phyloP scores from a whole-genome alignment of 768 basidiomycete genomes.

The Tylopilus intermedius region DNA sequence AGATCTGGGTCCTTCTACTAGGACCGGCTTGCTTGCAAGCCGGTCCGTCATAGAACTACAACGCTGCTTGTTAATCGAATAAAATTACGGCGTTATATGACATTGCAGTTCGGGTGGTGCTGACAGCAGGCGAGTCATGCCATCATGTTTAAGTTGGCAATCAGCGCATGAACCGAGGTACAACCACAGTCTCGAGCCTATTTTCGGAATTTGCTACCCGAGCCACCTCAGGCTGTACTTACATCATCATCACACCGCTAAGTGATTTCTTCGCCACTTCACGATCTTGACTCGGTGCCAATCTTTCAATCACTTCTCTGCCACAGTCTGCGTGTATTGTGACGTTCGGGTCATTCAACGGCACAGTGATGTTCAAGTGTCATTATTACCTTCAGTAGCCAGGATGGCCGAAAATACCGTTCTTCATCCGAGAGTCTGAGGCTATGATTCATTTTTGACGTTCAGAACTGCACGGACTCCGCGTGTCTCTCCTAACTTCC shows the following conservation, averaged over 20 bases:
- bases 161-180: too few relatives aligned
- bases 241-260: not conserved
- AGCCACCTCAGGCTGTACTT: not conserved
- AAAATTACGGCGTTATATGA: too few relatives aligned
- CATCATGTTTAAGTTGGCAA: too few relatives aligned
- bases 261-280: not conserved
- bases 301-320: not conserved
- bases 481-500: slow-evolving; percentile 15
- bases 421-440: slow-evolving; percentile 8
- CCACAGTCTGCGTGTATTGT: not conserved
- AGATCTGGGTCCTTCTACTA: too few relatives aligned
- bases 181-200: too few relatives aligned
- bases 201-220: not conserved
- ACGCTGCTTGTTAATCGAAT: too few relatives aligned
- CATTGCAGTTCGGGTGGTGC: too few relatives aligned
- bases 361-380: not conserved
- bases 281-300: not conserved
- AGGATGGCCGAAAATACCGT: not conserved
- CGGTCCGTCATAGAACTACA: too few relatives aligned
- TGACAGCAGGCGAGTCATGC: too few relatives aligned
- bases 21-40: too few relatives aligned
- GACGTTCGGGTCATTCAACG: not conserved
- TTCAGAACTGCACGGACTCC: slow-evolving; percentile 13
- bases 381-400: not conserved
- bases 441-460: slow-evolving; percentile 20